Conservation (phyloP, 768 basidiomycete genomes). For the Fistulinella prunicolor region DNA sequence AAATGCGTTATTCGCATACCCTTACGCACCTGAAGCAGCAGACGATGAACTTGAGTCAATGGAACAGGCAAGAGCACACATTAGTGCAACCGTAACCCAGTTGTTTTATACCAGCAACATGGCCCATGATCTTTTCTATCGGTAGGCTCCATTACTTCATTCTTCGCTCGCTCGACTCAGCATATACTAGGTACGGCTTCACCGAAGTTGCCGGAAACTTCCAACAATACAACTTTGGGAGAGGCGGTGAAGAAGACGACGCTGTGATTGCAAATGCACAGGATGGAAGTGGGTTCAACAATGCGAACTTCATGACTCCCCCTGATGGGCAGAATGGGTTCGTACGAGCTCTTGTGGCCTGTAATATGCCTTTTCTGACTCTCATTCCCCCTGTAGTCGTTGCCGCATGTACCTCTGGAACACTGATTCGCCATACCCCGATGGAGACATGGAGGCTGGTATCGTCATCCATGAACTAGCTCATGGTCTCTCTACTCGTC, state of each 20-base stretch:
- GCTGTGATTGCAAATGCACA: constrained; percentile 94
- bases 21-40: constrained; percentile 66
- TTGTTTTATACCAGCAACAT: constrained; percentile 85
- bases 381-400: constrained; percentile 33
- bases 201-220: constrained; percentile 92
- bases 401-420: constrained; percentile 99
- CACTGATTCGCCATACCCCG: constrained; percentile 83
- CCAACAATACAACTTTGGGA: constrained; percentile 96
- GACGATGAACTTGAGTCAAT: constrained; percentile 50
- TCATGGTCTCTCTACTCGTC: constrained; percentile 89
- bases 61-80: constrained; percentile 74
- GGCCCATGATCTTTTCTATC: constrained; percentile 80
- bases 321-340: constrained; percentile 79
- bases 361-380: background rate
- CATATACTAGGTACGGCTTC: constrained; percentile 72
- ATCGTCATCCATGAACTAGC: constrained; percentile 91
- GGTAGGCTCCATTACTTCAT: constrained; percentile 32
- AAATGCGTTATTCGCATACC: constrained; percentile 56
- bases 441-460: constrained; percentile 94
- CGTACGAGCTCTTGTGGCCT: constrained; percentile 3
- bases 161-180: background rate
- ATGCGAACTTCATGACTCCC: constrained; percentile 88
- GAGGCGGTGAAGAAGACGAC: constrained; percentile 83
- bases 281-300: constrained; percentile 91
- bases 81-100: constrained; percentile 84